Base-by-base conservation (phyloP, 129 eudicot genomes). In the Tanacetum coccineum region DNA sequence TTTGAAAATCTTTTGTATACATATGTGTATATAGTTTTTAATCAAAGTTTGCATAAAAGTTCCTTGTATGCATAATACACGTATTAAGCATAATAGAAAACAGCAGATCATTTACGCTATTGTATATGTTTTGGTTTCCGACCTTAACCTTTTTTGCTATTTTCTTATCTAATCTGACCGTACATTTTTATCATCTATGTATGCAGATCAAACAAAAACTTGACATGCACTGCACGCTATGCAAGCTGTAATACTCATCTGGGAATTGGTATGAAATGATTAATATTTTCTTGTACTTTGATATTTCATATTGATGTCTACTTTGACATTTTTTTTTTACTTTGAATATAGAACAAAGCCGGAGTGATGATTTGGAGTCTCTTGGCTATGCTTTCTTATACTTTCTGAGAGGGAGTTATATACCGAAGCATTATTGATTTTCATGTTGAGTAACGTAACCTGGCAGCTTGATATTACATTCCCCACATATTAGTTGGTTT, bases 171-270 rank as follows among this genome's bases (percentile, higher is more conserved):
- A 46, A 48, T 39, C 73, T 46, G 18, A 58, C 66, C 64, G 59
- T 75, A 48, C 30, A 5, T 44, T 62, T 5, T 58, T 55, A 26
- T 55, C 49, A 13, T 66, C n/a, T 62, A 62, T 61, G 28, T 64
- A 18, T 62, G 45, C 84, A 92, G 98, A 78, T 96, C 85, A 78
- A 85, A 92, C 87, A 92, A 88, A 64, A 92, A 92, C 75, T 76
- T 92, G 78, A 92, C 98, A 7, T 96, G 98, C 60, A 92, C 98
- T 80, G 98, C 98, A 74, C 98, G 98, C 17, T 92, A 92, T 86
- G 98, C 98, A 8, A 92, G 98, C 81, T n/a, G n/a, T n/a, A n/a
- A n/a, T n/a, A n/a, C n/a, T n/a, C n/a, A n/a, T n/a, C n/a, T n/a
- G n/a, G n/a, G 98, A 54, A 86, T 88, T 62, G 98, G 98, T 92